These are phyloP conservation scores for Phytopythium mirpurense DNA, from an alignment of 352 stramenopile species.

Conservation along the genomic window DNA sequence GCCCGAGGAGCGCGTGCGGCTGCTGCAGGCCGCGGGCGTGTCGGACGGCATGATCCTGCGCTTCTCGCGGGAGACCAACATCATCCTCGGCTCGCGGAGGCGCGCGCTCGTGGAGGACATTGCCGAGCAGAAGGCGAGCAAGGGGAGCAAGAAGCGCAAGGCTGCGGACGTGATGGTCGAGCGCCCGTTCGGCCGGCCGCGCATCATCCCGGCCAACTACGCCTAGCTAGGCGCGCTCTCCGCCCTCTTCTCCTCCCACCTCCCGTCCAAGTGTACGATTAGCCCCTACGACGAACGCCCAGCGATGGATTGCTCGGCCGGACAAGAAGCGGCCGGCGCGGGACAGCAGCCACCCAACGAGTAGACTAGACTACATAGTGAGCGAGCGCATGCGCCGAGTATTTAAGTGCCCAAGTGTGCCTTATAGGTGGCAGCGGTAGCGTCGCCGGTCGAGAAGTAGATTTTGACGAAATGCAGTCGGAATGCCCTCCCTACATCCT, in stretches of 20 bases:
- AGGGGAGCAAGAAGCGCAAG: conserved; percentile 39
- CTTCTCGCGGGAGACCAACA: conserved; percentile 57
- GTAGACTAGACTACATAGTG: conserved; percentile 3
- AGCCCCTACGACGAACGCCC: background rate
- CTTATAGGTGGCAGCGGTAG: background rate
- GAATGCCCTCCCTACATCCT: background rate
- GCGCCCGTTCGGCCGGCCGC: conserved; percentile 24
- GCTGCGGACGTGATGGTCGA: conserved; percentile 12
- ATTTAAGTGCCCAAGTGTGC: background rate
- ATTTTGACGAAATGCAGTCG: background rate
- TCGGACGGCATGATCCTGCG: conserved; percentile 64
- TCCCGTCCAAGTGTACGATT: conserved; percentile 7
- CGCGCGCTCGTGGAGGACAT: conserved; percentile 39
- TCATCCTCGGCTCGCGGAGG: conserved; percentile 52
- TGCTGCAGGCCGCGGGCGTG: conserved; percentile 43
- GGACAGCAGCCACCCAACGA: too few relatives aligned
- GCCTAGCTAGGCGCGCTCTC: too few relatives aligned
- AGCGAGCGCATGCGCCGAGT: background rate
- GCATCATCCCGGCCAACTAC: conserved; percentile 47
- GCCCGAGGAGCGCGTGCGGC: conserved; percentile 38
- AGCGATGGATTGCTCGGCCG: too few relatives aligned
- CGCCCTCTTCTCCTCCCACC: too few relatives aligned
- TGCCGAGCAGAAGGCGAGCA: conserved; percentile 19
- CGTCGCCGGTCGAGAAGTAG: background rate
- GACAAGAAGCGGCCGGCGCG: too few relatives aligned